These are phyloP conservation scores for Kodamaea nitidulidarum DNA, from an alignment of 805 yeast genomes.

Conservation along the genomic window DNA sequence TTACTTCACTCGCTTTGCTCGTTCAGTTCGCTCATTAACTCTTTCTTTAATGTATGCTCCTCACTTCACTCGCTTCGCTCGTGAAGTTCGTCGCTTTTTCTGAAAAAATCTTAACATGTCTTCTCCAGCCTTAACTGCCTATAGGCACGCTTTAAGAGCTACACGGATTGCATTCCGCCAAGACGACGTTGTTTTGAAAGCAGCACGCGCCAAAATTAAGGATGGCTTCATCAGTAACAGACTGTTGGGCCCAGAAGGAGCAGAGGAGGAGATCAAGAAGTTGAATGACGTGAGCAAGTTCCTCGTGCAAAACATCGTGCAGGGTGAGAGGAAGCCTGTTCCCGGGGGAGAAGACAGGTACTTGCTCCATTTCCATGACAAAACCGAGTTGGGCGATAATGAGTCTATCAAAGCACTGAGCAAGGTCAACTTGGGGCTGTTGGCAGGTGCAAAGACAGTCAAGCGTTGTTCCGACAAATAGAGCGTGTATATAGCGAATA, in stretches of 20 bases:
- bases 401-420: constrained; percentile 59
- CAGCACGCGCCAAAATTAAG: constrained; percentile 60
- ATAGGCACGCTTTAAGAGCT: constrained; percentile 64
- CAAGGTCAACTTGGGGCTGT: constrained; percentile 40
- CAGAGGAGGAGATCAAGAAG: constrained; percentile 43
- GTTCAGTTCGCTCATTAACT: too few relatives aligned
- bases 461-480: constrained; percentile 20
- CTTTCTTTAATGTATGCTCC: too few relatives aligned
- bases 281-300: constrained; percentile 70
- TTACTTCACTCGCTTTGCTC: too few relatives aligned
- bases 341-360: constrained; percentile 32
- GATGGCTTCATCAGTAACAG: constrained; percentile 44
- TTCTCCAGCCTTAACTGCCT: constrained; percentile 37
- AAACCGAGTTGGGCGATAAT: constrained; percentile 89
- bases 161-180: constrained; percentile 55
- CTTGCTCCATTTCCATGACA: constrained; percentile 66
- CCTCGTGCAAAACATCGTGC: constrained; percentile 76
- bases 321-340: constrained; percentile 48
- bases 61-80: too few relatives aligned
- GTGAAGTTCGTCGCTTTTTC: too few relatives aligned
- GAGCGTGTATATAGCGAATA: constrained; percentile 2
- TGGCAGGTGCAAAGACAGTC: constrained; percentile 48
- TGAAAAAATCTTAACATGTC: constrained; percentile 2
- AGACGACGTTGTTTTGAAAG: constrained; percentile 46
- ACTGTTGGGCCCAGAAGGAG: constrained; percentile 14